These are phyloP conservation scores for Aschersonia sp. DNA, from an alignment of 2,329 filamentous ascomycete species.

Conservation along the genomic window DNA sequence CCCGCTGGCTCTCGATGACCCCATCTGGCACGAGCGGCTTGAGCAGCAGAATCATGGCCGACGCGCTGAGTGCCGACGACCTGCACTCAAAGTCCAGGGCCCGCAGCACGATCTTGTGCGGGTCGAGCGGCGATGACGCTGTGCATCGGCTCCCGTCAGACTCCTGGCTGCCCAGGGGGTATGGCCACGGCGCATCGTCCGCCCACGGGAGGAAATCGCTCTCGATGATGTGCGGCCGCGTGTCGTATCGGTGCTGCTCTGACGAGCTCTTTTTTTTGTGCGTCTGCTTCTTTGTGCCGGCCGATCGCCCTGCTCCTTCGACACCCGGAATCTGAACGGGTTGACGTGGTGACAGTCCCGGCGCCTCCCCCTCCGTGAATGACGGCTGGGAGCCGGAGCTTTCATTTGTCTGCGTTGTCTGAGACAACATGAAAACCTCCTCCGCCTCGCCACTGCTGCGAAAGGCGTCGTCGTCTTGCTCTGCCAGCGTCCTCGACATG, in stretches of 20 bases:
- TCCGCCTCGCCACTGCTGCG: conserved; percentile 17
- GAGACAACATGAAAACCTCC: conserved; percentile 29
- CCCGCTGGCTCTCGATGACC: conserved; percentile 41
- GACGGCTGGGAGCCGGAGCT: conserved; percentile 16
- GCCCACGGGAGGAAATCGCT: conserved; percentile 45
- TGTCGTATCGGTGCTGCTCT: conserved; percentile 9
- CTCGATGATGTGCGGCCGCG: conserved; percentile 31
- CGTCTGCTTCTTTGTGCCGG: conserved; percentile 13
- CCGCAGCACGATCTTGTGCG: conserved; percentile 36
- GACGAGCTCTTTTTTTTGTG: conserved; percentile 10
- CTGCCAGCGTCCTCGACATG: background rate
- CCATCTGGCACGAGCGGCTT: conserved; percentile 39
- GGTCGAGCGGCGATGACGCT: conserved; percentile 31
- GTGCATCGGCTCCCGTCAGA: conserved; percentile 3
- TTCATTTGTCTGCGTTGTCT: conserved; percentile 27
- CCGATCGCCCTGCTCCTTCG: conserved; percentile 5
- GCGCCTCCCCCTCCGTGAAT: conserved; percentile 6
- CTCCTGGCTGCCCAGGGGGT: conserved; percentile 17
- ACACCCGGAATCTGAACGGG: background rate
- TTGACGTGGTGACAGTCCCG: background rate
- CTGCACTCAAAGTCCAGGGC: conserved; percentile 41
- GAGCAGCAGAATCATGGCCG: conserved; percentile 45
- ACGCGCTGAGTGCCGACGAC: conserved; percentile 42
- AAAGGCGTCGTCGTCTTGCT: conserved; percentile 1
- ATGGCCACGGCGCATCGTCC: conserved; percentile 40